Evolutionary conservation across 106 monocot genomes (phyloP).

Genomic region (Cymbidium sinense): DNA sequence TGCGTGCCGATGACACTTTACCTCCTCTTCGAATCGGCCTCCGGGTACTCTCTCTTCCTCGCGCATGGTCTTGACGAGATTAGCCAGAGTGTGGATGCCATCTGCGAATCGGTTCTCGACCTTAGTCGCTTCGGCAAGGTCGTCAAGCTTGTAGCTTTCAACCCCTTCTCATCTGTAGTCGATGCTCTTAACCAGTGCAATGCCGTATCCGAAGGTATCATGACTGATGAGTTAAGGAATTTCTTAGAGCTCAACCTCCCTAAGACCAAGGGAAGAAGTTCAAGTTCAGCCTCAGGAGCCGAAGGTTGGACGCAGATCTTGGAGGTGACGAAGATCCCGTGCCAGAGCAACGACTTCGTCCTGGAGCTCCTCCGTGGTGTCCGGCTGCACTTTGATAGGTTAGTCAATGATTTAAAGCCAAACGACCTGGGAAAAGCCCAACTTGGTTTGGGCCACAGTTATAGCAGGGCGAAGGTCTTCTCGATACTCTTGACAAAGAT

Average conservation of each 20-base stretch:
- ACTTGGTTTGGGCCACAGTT: too few relatives aligned
- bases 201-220: too few relatives aligned
- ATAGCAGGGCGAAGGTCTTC: too few relatives aligned
- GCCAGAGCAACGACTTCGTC: too few relatives aligned
- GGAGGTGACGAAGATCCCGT: too few relatives aligned
- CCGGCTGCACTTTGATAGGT: slow-evolving; percentile 65
- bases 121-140: slow-evolving; percentile 77
- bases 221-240: slow-evolving; percentile 73
- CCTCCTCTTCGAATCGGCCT: too few relatives aligned
- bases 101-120: slow-evolving; percentile 58
- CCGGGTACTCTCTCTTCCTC: slow-evolving; percentile 63
- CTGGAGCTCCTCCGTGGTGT: slow-evolving; percentile 82
- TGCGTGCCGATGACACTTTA: too few relatives aligned
- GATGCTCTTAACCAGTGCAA: too few relatives aligned
- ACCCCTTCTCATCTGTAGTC: too few relatives aligned
- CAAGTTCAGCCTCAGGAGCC: slow-evolving; percentile 83
- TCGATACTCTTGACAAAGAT: too few relatives aligned
- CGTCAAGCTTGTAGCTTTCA: slow-evolving; percentile 72
- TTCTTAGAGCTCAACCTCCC: slow-evolving; percentile 78
- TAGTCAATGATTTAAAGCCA: slow-evolving; percentile 79
- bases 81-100: slow-evolving; percentile 60
- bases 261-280: slow-evolving; percentile 65
- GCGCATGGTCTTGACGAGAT: slow-evolving; percentile 87
- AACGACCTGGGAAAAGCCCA: slow-evolving; percentile 76
- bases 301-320: slow-evolving; percentile 77